phyloP scores from a whole-genome alignment of 441 rosid species.

The Eruca vesicaria region DNA sequence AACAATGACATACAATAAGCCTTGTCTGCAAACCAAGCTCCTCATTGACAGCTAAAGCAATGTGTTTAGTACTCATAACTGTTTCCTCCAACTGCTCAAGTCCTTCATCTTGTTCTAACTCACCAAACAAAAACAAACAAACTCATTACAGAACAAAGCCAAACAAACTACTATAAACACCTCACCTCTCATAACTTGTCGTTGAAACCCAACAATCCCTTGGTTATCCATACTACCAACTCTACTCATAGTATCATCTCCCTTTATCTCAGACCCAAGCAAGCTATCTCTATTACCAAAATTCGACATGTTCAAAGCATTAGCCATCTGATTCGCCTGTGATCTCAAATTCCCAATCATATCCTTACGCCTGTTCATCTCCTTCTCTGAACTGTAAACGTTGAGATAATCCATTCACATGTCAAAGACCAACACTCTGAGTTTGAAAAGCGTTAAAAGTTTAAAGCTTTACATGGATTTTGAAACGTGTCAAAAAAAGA shows the following conservation, averaged over 20 bases:
- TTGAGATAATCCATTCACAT: not conserved
- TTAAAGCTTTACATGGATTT: too few relatives aligned
- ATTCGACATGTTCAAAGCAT: constrained; percentile 79
- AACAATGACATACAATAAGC: constrained; percentile 64
- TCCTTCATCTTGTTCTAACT: constrained; percentile 96
- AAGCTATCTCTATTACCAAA: constrained; percentile 83
- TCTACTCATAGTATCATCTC: constrained; percentile 57
- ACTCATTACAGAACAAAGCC: not conserved
- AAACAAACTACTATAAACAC: not conserved
- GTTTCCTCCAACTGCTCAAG: constrained; percentile 91
- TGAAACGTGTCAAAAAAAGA: too few relatives aligned
- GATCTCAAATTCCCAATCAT: constrained; percentile 70
- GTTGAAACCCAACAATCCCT: constrained; percentile 83
- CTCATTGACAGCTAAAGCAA: constrained; percentile 90
- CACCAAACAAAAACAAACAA: not conserved
- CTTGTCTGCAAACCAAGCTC: constrained; percentile 89
- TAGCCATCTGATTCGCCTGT: constrained; percentile 81
- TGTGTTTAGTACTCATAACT: constrained; percentile 85
- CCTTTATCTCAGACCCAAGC: constrained; percentile 82
- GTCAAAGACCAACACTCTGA: not conserved
- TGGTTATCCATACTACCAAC: constrained; percentile 78
- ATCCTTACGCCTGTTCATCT: constrained; percentile 91
- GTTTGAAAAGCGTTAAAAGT: too few relatives aligned
- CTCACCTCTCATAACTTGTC: constrained; percentile 87
- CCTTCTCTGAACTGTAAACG: constrained; percentile 75